Percentiles rank a stretch among this genome's conserved stretches.
Evolutionary conservation across 768 basidiomycete genomes (phyloP).

Genomic region (Lactifluus volemus): DNA sequence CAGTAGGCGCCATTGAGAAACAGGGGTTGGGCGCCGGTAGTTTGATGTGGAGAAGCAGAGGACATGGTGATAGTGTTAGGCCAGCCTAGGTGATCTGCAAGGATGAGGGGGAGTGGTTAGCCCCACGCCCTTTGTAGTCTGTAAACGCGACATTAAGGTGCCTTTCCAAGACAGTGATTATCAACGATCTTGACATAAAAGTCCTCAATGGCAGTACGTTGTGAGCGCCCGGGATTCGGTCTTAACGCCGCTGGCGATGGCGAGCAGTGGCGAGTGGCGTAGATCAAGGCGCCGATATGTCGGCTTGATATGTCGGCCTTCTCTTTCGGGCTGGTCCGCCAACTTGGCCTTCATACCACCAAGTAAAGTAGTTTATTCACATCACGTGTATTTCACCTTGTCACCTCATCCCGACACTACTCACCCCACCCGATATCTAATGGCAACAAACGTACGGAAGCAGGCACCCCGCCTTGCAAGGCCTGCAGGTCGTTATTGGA

Average conservation of each 20-base stretch:
- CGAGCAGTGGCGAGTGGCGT: background rate
- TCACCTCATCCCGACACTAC: background rate
- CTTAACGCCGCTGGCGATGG: background rate
- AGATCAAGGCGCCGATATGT: background rate
- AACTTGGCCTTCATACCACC: background rate
- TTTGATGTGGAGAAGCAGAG: background rate
- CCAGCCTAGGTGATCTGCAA: background rate
- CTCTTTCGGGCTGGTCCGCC: too few relatives aligned
- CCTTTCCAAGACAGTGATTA: background rate
- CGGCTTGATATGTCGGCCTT: background rate
- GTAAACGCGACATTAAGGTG: background rate
- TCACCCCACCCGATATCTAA: background rate
- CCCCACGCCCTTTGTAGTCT: constrained; percentile 6
- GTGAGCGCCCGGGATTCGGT: background rate
- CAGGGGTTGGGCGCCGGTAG: background rate
- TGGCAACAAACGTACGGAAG: constrained; percentile 37
- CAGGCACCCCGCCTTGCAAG: constrained; percentile 68
- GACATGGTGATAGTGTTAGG: background rate
- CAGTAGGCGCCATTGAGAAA: background rate
- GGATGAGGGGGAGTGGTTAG: background rate
- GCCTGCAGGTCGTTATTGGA: constrained; percentile 83
- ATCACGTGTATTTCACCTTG: background rate
- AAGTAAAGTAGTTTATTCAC: background rate
- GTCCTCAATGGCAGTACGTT: background rate
- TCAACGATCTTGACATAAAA: background rate